Percentiles rank a stretch among this genome's conserved stretches.
phyloP scores from a whole-genome alignment of 225 moss, liverwort and hornwort genomes.

The Pseudoscleropodium purum region DNA sequence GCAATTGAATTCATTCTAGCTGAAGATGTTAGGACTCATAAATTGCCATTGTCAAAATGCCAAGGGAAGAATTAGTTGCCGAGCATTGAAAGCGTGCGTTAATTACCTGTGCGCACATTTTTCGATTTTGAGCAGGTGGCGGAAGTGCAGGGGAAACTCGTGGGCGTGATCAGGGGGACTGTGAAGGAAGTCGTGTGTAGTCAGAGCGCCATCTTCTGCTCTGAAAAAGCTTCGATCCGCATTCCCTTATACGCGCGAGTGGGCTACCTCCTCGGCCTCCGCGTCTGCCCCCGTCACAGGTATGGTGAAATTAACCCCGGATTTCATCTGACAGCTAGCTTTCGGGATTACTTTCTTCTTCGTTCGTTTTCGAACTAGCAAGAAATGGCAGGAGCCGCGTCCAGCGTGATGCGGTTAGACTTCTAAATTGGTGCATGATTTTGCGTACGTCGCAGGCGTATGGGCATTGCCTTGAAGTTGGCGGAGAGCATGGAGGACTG shows the following conservation, averaged over 20 bases:
- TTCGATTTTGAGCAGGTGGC: constrained; percentile 55
- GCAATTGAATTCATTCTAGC: not conserved
- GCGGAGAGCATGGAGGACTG: constrained; percentile 78
- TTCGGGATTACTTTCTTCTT: not conserved
- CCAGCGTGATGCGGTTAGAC: not conserved
- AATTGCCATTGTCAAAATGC: not conserved
- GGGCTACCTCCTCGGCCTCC: constrained; percentile 81
- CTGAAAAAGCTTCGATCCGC: constrained; percentile 7
- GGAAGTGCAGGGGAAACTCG: constrained; percentile 47
- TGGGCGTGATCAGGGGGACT: constrained; percentile 78
- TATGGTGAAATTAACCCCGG: not conserved
- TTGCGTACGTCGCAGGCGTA: constrained; percentile 31
- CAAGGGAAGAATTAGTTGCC: not conserved
- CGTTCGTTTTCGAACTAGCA: not conserved
- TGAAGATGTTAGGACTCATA: not conserved
- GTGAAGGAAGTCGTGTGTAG: constrained; percentile 82
- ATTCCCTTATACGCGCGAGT: constrained; percentile 55
- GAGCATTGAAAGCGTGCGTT: not conserved
- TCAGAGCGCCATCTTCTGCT: constrained; percentile 12
- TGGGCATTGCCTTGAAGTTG: constrained; percentile 77
- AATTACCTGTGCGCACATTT: not conserved
- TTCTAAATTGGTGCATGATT: not conserved
- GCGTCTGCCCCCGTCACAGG: constrained; percentile 80
- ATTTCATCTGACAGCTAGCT: not conserved
- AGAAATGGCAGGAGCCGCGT: not conserved